Evolutionary conservation across 495 filamentous ascomycete species (phyloP), one percentile per base, ranked within the genome.

Genomic region (Talaromyces nanjingensis): DNA sequence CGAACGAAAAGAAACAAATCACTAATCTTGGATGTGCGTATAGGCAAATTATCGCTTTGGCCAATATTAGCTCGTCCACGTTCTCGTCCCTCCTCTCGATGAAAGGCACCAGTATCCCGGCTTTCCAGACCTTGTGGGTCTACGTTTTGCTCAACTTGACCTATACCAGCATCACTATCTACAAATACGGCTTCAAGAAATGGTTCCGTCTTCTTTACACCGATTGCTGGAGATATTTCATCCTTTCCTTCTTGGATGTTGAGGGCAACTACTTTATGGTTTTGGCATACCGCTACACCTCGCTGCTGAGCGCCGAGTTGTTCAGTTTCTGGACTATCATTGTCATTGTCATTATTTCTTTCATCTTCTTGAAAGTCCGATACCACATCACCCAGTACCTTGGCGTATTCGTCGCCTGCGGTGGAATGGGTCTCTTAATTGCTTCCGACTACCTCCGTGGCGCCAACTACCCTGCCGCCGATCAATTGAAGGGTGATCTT

Each of bases 311-410:
- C 62, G 92, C 91, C 7, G 92, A 97, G 77, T 83, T 98, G 42
- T 92, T 98, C 76, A 96, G 96, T 81, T 98, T 98, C 83, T 98
- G 94, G 93, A 88, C 93, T 67, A 98, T 98, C 65, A 91, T 93
- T 22, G 86, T 93, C 63, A 96, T 98, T 37, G 92, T 98, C 27
- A 71, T 89, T 65, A 76, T 97, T 68, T 97, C 93, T 5, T 90
- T 93, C 76, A 58, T 87, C 49, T 81, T 97, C 71, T 83, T 98
- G 34, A 79, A 79, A 39, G 93, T 97, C 25, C 90, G 94, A 55
- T 98, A 98, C 80, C 90, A 91, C 74, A 76, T 83, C 68, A 82
- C 89, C 24, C 96, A 98, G 75, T 84, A 96, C 63, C 62, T 82
- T 22, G 94, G 94, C 39, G 97, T 98, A 71, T 68, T 97, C 39